Evolutionary conservation across 257 asterid genomes (phyloP).

Genomic region (Solanum chilense): DNA sequence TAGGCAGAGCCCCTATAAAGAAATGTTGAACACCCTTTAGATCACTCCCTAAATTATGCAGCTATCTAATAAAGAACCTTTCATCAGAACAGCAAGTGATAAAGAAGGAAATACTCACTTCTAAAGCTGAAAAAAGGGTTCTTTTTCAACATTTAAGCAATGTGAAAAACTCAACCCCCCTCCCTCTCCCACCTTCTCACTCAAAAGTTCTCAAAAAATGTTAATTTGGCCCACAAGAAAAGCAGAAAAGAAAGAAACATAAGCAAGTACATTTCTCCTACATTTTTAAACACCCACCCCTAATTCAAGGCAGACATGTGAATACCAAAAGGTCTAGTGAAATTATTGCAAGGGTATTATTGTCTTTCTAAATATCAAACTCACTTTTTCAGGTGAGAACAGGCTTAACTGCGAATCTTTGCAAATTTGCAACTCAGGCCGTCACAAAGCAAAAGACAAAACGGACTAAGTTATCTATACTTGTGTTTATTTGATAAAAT

Average conservation of each 20-base stretch:
- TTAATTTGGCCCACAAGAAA: background rate
- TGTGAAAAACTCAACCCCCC: background rate
- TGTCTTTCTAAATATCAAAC: constrained; percentile 2
- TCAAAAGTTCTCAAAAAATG: background rate
- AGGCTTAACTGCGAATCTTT: background rate
- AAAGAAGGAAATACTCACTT: too few relatives aligned
- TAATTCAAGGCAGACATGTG: background rate
- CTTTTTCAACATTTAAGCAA: constrained; percentile 1
- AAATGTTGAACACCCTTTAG: background rate
- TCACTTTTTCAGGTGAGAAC: background rate
- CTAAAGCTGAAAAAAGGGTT: background rate
- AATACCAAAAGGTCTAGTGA: constrained; percentile 2
- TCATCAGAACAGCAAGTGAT: constrained; percentile 6
- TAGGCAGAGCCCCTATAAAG: background rate
- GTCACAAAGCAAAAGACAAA: background rate
- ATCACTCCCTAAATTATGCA: background rate
- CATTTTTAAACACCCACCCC: constrained; percentile 2
- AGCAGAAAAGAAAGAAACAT: background rate
- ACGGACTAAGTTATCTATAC: background rate
- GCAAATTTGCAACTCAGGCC: background rate
- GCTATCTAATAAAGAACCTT: background rate
- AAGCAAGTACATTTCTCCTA: background rate
- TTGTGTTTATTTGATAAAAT: background rate
- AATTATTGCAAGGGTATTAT: constrained; percentile 2
- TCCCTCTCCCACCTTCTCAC: background rate